phyloP scores from a whole-genome alignment of 306 rosid genomes.

The Benincasa hispida region DNA sequence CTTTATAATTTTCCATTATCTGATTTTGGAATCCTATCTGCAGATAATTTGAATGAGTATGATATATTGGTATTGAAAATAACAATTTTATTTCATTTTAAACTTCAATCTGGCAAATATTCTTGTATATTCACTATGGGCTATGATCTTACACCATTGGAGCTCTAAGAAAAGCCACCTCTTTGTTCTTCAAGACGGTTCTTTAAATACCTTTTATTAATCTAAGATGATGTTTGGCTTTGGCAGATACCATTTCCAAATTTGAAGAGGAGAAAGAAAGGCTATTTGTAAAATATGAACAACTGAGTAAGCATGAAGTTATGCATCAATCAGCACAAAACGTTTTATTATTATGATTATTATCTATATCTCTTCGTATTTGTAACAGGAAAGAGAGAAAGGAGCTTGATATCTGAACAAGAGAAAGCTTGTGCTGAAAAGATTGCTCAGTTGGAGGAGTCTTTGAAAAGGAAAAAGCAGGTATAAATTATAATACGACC shows the following conservation, averaged over 20 bases:
- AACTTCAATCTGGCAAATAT: not conserved
- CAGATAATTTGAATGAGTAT: not conserved
- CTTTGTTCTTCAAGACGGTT: not conserved
- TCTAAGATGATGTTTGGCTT: not conserved
- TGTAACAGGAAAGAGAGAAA: slow-evolving; percentile 74
- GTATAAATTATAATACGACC: slow-evolving; percentile 22
- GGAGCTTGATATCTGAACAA: slow-evolving; percentile 50
- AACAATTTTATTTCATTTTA: not conserved
- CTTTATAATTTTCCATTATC: not conserved
- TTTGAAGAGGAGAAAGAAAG: slow-evolving; percentile 91
- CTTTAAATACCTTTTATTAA: not conserved
- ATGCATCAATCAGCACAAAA: not conserved
- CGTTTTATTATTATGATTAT: not conserved
- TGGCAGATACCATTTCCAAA: slow-evolving; percentile 59
- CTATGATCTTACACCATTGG: not conserved
- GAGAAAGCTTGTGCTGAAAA: slow-evolving; percentile 62
- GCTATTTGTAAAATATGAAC: slow-evolving; percentile 66
- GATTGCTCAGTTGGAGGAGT: slow-evolving; percentile 59
- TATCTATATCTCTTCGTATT: not conserved
- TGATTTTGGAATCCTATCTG: not conserved
- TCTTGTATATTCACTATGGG: not conserved
- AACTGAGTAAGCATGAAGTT: slow-evolving; percentile 48
- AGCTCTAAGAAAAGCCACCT: not conserved
- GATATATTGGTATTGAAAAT: not conserved
- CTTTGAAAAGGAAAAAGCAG: slow-evolving; percentile 84